Percentiles rank a stretch among this genome's conserved stretches.
Conservation (phyloP, 2,329 filamentous ascomycete genomes). For the Sporothrix sp. region DNA sequence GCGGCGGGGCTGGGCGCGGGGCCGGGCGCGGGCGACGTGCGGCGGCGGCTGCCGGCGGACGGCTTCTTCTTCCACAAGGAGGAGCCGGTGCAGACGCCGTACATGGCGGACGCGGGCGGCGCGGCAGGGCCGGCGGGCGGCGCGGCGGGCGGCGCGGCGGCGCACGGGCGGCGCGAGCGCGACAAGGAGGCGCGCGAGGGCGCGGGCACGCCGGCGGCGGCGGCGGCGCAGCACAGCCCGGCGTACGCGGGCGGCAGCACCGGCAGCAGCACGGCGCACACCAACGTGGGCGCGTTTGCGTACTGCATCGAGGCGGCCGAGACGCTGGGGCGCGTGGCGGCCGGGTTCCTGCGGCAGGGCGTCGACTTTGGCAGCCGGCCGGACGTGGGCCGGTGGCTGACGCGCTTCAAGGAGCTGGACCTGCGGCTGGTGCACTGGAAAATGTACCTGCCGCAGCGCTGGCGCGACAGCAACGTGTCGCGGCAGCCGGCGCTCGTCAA, state of each 20-base stretch:
- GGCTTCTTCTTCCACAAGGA: conserved; percentile 25
- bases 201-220: background rate
- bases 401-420: conserved; percentile 32
- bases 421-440: conserved; percentile 27
- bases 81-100: conserved; percentile 26
- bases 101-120: conserved; percentile 17
- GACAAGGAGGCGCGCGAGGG: background rate
- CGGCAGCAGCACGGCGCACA: background rate
- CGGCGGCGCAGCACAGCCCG: background rate
- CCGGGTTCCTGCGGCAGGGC: conserved; percentile 28
- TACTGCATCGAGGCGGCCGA: conserved; percentile 31
- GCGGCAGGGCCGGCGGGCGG: background rate
- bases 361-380: conserved; percentile 25
- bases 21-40: conserved; percentile 25
- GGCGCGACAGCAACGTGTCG: conserved; percentile 28
- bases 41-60: conserved; percentile 25
- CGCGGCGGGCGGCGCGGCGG: background rate
- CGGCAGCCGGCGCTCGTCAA: conserved; percentile 19
- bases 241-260: background rate
- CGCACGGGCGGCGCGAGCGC: no score
- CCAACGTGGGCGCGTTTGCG: conserved; percentile 27
- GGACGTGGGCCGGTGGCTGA: conserved; percentile 28
- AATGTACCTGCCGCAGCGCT: conserved; percentile 19
- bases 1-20: conserved; percentile 27
- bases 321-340: conserved; percentile 27